Evolutionary conservation across 768 basidiomycete genomes (phyloP), one percentile per base, ranked within the genome.

Genomic region (Xerocomus spinulosus): DNA sequence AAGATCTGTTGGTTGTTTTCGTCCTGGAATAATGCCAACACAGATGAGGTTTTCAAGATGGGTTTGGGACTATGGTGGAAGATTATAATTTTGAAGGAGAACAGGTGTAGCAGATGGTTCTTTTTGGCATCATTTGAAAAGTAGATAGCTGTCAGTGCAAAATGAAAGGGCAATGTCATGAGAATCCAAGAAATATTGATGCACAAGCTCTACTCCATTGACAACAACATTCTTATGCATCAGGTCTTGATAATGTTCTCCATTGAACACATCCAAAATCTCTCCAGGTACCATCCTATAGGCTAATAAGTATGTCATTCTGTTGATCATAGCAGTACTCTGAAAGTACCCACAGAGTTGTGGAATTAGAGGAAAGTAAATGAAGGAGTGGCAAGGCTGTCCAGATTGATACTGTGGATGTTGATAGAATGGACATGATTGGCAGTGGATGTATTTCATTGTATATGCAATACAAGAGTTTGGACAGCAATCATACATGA

Each of bases 11-110:
- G 76, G 72, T 32, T 70, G 69, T 15, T 69, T 66, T 0, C 71
- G 76, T 0, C 77, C 73, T 1, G 75, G 76, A 36, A 79, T 73
- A 36, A 76, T 59, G 13, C 73, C 72, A 10, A 75, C 35, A 25
- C 61, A 64, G 4, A 79, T 42, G 4, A 76, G 55, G 29, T 75
- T 43, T 9, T 64, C 46, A 13, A 68, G 42, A 18, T 67, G 70
- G 28, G 67, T 71, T 3, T 68, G 61, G 4, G 68, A 51, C 4
- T 70, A 64, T 0, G 74, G 75, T 3, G 68, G 68, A 0, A 78
- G 57, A 43, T 77, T 77, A 55, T 68, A 70, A 48, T 74, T 73
- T 46, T 70, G 62, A 0, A 72, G 10, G 15, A 79, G 49, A 7
- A 79, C 45, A 0, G 73, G 76, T 62, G 73, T 78, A 7, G 58